phyloP scores from a whole-genome alignment of 2,329 filamentous ascomycete species.

The Chrysoporthe deuterocubensis region DNA sequence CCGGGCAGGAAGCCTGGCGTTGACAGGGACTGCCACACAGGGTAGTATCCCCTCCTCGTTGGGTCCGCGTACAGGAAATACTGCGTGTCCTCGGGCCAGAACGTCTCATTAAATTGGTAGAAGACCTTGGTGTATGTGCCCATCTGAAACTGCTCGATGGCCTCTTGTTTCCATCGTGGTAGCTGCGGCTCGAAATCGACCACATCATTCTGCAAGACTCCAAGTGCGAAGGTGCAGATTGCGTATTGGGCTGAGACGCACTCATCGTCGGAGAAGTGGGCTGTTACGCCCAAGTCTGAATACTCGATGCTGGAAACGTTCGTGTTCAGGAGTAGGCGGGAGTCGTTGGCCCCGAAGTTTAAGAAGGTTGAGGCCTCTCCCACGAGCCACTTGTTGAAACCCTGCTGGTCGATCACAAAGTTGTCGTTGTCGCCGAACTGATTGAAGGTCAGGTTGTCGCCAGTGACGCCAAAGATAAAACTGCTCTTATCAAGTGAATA shows the following conservation, averaged over 20 bases:
- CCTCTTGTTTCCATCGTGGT: constrained; percentile 66
- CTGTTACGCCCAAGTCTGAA: constrained; percentile 53
- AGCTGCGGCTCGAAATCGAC: constrained; percentile 62
- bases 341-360: constrained; percentile 48
- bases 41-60: constrained; percentile 48
- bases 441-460: constrained; percentile 65
- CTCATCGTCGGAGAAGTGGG: constrained; percentile 56
- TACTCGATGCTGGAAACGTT: constrained; percentile 60
- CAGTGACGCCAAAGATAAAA: constrained; percentile 58
- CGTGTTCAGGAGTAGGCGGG: constrained; percentile 61
- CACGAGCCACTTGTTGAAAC: constrained; percentile 62
- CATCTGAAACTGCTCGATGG: constrained; percentile 69
- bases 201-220: constrained; percentile 66
- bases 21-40: constrained; percentile 67
- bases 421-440: constrained; percentile 66
- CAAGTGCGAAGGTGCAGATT: constrained; percentile 69
- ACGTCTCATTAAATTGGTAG: constrained; percentile 68
- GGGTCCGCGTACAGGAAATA: constrained; percentile 52
- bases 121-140: constrained; percentile 77
- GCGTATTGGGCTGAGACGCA: constrained; percentile 66
- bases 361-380: constrained; percentile 63
- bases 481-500: constrained; percentile 60
- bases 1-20: constrained; percentile 60
- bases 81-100: constrained; percentile 58
- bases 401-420: constrained; percentile 63